phyloP scores from a whole-genome alignment of 371 early-diverging fungal species.

The Syncephalastrum sp. region DNA sequence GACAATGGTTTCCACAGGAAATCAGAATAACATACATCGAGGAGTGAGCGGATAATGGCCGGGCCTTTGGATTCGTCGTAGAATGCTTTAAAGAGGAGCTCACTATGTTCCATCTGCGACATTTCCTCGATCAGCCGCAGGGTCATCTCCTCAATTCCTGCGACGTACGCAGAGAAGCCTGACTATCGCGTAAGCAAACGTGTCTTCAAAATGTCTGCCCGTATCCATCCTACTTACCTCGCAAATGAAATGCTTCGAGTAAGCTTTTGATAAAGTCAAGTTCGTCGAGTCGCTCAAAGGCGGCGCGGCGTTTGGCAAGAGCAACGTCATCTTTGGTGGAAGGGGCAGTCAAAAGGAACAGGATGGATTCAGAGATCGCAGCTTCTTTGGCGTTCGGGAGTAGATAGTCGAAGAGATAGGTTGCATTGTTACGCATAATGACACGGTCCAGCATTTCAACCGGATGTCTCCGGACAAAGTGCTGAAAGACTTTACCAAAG shows the following conservation, averaged over 20 bases:
- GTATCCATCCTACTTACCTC: slow-evolving; percentile 11
- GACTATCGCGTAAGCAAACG: no score
- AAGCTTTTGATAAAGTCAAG: slow-evolving; percentile 34
- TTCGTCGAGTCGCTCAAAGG: slow-evolving; percentile 23
- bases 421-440: slow-evolving; percentile 25
- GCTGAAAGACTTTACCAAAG: slow-evolving; percentile 41
- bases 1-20: no score
- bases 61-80: neutral
- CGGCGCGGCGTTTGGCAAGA: neutral
- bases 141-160: slow-evolving; percentile 25
- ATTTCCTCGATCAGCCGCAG: slow-evolving; percentile 43
- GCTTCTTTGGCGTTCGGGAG: slow-evolving; percentile 33
- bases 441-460: slow-evolving; percentile 37
- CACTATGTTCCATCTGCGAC: slow-evolving; percentile 34
- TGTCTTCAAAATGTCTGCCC: no score
- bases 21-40: no score
- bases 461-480: slow-evolving; percentile 39
- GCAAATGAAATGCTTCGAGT: slow-evolving; percentile 24
- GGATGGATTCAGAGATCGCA: slow-evolving; percentile 25
- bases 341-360: slow-evolving; percentile 13
- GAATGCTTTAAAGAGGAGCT: slow-evolving; percentile 19
- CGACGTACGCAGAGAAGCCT: no score
- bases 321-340: no score
- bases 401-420: slow-evolving; percentile 32
- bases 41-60: neutral